phyloP scores from a whole-genome alignment of 2,329 filamentous ascomycete species.

The Calonectria henricotiae region DNA sequence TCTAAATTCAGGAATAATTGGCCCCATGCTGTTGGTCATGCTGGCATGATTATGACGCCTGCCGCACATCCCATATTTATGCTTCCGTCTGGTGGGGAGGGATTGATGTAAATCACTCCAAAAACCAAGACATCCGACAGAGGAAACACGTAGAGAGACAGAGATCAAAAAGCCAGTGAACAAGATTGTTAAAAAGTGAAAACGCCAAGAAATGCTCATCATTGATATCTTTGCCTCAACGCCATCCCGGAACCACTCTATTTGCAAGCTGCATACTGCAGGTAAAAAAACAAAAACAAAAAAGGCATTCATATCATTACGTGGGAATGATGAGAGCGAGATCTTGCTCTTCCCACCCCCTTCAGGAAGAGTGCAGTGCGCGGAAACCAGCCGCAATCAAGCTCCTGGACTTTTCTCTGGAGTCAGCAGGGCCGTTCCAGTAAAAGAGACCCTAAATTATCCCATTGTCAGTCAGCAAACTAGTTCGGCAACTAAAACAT shows the following conservation, averaged over 20 bases:
- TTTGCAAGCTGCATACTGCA: slow-evolving; percentile 39
- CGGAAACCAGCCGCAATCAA: slow-evolving; percentile 74
- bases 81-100: slow-evolving; percentile 38
- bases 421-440: slow-evolving; percentile 84
- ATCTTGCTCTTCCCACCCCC: slow-evolving; percentile 24
- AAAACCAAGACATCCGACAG: slow-evolving; percentile 9
- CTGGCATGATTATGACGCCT: slow-evolving; percentile 38
- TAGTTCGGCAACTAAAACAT: slow-evolving; percentile 30
- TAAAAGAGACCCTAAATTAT: slow-evolving; percentile 80
- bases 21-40: slow-evolving; percentile 42
- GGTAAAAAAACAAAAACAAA: slow-evolving; percentile 31
- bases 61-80: slow-evolving; percentile 38
- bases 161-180: neutral
- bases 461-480: slow-evolving; percentile 43
- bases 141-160: slow-evolving; percentile 29
- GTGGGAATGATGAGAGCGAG: slow-evolving; percentile 32
- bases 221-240: slow-evolving; percentile 43
- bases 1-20: slow-evolving; percentile 41
- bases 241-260: slow-evolving; percentile 42
- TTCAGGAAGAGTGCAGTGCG: slow-evolving; percentile 65
- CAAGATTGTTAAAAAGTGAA: slow-evolving; percentile 12
- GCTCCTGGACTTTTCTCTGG: slow-evolving; percentile 71
- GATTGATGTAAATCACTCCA: slow-evolving; percentile 12
- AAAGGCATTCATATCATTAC: slow-evolving; percentile 30
- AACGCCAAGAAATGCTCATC: slow-evolving; percentile 43